Evolutionary conservation across 179 eudicot genomes (phyloP).

Genomic region (Spinacia oleracea): DNA sequence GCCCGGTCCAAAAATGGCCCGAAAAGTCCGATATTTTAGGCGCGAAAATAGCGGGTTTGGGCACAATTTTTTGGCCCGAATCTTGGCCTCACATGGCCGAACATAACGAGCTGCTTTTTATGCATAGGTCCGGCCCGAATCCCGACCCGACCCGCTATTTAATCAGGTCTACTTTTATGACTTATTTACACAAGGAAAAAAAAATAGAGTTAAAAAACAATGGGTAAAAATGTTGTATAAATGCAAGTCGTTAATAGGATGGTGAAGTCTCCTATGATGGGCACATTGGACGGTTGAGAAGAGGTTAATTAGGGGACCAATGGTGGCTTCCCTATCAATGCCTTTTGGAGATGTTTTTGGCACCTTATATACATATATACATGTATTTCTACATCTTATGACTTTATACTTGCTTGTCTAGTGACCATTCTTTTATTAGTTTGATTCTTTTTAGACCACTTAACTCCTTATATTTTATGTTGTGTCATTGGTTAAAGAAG

Average conservation of each 20-base stretch:
- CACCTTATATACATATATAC: not conserved
- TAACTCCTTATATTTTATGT: not conserved
- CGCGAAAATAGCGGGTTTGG: too few relatives aligned
- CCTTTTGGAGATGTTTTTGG: constrained; percentile 14
- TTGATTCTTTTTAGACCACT: not conserved
- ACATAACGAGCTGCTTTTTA: too few relatives aligned
- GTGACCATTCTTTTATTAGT: constrained; percentile 1
- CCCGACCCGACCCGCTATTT: too few relatives aligned
- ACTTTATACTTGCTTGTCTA: not conserved
- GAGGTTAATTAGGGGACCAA: constrained; percentile 23
- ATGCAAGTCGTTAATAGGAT: constrained; percentile 17
- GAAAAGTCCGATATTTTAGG: too few relatives aligned
- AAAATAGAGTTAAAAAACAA: not conserved
- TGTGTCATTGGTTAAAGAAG: not conserved
- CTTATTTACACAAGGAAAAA: too few relatives aligned
- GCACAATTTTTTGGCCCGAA: too few relatives aligned
- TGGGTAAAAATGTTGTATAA: not conserved
- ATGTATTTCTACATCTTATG: not conserved
- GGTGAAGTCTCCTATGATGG: constrained; percentile 19
- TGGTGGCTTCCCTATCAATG: constrained; percentile 13
- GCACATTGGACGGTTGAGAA: constrained; percentile 35
- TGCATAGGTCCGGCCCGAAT: too few relatives aligned
- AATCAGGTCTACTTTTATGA: too few relatives aligned
- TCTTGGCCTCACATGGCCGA: too few relatives aligned
- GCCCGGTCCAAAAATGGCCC: too few relatives aligned